These are phyloP conservation scores for Picea sitchensis DNA, from an alignment of 75 land plant species.

Conservation along the genomic window DNA sequence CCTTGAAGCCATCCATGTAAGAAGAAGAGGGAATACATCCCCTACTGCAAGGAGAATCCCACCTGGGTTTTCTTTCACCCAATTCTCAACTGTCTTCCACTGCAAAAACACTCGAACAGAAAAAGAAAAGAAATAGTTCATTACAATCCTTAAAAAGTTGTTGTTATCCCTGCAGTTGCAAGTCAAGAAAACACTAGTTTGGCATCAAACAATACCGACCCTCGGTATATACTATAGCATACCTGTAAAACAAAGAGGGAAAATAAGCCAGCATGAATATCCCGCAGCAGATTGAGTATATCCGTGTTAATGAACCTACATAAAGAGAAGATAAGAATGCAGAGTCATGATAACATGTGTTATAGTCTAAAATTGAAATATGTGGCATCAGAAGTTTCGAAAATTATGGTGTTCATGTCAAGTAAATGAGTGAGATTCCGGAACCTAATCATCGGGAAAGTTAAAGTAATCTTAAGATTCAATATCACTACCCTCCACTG, in stretches of 20 bases:
- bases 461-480: not conserved
- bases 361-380: not conserved
- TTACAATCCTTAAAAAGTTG: not conserved
- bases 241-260: slow-evolving; percentile 27
- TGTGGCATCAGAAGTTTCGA: not conserved
- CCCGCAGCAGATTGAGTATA: slow-evolving; percentile 18
- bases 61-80: slow-evolving; percentile 29
- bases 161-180: not conserved
- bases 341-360: not conserved
- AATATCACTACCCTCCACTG: slow-evolving; percentile 27
- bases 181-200: not conserved
- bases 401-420: not conserved
- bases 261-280: slow-evolving; percentile 25
- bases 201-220: not conserved
- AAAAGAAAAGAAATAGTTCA: not conserved
- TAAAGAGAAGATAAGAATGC: not conserved
- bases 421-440: not conserved
- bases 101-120: not conserved
- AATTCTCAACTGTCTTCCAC: slow-evolving; percentile 22
- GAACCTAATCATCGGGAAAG: not conserved
- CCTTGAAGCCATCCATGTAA: slow-evolving; percentile 33
- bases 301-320: slow-evolving; percentile 30
- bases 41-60: slow-evolving; percentile 31
- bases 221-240: not conserved
- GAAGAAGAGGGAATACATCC: slow-evolving; percentile 22